Conservation (phyloP, 129 eudicot genomes). For the Tagetes patula region DNA sequence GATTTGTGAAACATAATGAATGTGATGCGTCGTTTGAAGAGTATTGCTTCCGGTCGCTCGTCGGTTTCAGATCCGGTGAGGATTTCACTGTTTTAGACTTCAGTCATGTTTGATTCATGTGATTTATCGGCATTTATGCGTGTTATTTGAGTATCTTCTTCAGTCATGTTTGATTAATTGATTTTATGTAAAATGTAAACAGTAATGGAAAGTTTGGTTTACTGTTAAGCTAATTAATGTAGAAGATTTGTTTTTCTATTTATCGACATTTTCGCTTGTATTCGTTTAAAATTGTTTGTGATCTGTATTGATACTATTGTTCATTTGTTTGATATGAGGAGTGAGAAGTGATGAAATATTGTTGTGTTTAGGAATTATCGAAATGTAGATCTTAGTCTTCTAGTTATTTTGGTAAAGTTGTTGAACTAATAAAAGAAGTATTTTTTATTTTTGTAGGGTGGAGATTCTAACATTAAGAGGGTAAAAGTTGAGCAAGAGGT, state of each 20-base stretch:
- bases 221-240: constrained; percentile 4
- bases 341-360: background rate
- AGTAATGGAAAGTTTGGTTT: constrained; percentile 5
- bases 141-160: too few relatives aligned
- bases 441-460: constrained; percentile 38
- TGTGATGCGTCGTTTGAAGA: constrained; percentile 90
- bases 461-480: constrained; percentile 64
- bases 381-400: constrained; percentile 10
- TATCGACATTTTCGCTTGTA: background rate
- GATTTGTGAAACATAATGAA: constrained; percentile 54
- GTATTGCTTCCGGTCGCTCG: constrained; percentile 89
- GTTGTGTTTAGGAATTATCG: constrained; percentile 4
- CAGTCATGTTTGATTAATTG: background rate
- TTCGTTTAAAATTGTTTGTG: constrained; percentile 16
- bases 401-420: too few relatives aligned
- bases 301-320: constrained; percentile 18
- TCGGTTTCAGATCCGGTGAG: constrained; percentile 93
- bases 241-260: background rate
- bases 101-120: background rate
- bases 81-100: background rate
- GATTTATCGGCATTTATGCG: too few relatives aligned
- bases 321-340: background rate
- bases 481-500: constrained; percentile 67
- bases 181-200: background rate
- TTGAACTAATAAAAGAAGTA: background rate